A percentile compares a stretch with the other conserved stretches of the same genome.
Evolutionary conservation across 345 rosid genomes (phyloP).

Genomic region (Lumnitzera littorea): DNA sequence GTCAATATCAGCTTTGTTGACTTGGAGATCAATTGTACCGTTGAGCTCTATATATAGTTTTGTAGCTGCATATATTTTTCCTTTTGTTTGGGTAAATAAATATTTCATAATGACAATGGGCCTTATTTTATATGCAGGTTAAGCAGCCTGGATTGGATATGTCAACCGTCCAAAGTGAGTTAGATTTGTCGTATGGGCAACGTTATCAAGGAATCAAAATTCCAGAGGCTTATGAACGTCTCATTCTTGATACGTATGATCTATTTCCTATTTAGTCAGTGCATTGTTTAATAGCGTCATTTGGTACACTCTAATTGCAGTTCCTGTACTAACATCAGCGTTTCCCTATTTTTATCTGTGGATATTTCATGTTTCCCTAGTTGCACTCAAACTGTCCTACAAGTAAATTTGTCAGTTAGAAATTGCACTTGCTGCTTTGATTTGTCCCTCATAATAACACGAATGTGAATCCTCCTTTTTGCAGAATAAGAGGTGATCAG

Average conservation of each 20-base stretch:
- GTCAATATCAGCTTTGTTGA: too few relatives aligned
- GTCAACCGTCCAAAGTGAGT: slow-evolving; percentile 91
- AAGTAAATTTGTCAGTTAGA: not conserved
- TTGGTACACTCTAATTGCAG: too few relatives aligned
- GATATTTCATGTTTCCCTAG: not conserved
- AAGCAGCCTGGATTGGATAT: slow-evolving; percentile 97
- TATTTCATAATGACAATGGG: not conserved
- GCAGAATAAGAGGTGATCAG: slow-evolving; percentile 91
- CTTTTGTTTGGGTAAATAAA: not conserved
- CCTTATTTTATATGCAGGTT: slow-evolving; percentile 43
- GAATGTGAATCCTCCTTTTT: slow-evolving; percentile 2
- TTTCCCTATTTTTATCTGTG: not conserved
- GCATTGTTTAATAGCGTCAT: too few relatives aligned
- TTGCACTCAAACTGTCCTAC: not conserved
- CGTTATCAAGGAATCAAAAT: slow-evolving; percentile 77
- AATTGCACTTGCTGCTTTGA: not conserved
- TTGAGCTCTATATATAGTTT: too few relatives aligned
- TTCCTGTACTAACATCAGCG: too few relatives aligned
- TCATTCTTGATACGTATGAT: slow-evolving; percentile 90
- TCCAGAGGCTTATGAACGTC: slow-evolving; percentile 98
- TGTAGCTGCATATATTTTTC: too few relatives aligned
- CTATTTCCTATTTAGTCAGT: not conserved
- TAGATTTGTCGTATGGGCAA: slow-evolving; percentile 86
- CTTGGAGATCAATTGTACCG: too few relatives aligned
- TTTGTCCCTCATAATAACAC: not conserved